These are phyloP conservation scores for Rehmannia glutinosa DNA, from an alignment of 257 asterid species.

Conservation along the genomic window DNA sequence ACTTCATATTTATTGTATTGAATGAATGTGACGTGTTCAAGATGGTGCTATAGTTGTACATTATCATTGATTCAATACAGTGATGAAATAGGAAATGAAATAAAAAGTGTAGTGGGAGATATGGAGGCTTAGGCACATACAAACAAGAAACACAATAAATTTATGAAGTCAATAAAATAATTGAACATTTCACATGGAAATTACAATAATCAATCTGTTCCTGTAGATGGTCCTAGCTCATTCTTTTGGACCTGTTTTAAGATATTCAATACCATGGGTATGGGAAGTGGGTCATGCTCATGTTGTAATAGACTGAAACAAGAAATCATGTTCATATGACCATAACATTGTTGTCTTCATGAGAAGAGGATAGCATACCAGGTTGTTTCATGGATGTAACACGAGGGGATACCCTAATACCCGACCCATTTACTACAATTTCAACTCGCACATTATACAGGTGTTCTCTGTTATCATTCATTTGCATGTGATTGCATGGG, in stretches of 20 bases:
- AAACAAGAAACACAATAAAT: no score
- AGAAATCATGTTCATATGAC: conserved; percentile 25
- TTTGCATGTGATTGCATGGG: conserved; percentile 30
- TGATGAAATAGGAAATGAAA: no score
- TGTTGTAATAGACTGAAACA: conserved; percentile 21
- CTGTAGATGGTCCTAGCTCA: conserved; percentile 23
- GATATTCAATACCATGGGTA: conserved; percentile 13
- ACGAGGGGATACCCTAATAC: not conserved
- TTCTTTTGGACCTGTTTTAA: not conserved
- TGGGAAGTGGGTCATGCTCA: conserved; percentile 37
- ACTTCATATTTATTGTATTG: no score
- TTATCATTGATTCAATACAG: no score
- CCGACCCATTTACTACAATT: conserved; percentile 25
- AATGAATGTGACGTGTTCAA: no score
- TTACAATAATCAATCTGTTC: conserved; percentile 2
- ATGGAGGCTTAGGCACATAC: no score
- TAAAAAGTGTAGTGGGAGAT: no score
- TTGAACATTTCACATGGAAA: conserved; percentile 27
- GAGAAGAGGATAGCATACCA: conserved; percentile 20
- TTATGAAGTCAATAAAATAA: not conserved
- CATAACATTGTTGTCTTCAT: conserved; percentile 24
- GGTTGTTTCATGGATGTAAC: no score
- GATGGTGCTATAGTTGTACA: no score
- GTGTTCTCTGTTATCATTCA: conserved; percentile 38
- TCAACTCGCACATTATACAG: conserved; percentile 29